These are phyloP conservation scores for Periconia macrospinosa DNA, from an alignment of 2,329 filamentous ascomycete genomes.

Conservation along the genomic window DNA sequence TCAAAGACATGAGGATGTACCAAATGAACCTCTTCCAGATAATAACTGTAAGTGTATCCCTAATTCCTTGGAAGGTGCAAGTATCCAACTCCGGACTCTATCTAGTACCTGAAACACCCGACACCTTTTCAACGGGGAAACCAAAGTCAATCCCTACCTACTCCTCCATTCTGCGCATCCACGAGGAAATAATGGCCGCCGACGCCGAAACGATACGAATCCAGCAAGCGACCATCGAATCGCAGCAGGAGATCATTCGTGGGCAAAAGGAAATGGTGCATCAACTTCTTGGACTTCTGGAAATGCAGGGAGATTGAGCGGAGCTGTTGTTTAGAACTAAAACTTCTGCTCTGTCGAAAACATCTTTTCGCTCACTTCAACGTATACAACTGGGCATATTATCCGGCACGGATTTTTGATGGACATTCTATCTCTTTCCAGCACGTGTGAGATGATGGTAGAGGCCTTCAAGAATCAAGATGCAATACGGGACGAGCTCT, in stretches of 20 bases:
- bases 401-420: no score
- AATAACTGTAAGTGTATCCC: neutral
- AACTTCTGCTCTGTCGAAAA: no score
- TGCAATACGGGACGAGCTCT: no score
- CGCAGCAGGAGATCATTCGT: constrained; percentile 4
- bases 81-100: neutral
- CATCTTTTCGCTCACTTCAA: no score
- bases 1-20: neutral
- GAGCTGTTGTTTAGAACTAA: no score
- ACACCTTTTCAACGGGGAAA: neutral
- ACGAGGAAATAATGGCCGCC: constrained; percentile 4
- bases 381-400: no score
- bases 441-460: no score
- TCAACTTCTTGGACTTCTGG: neutral
- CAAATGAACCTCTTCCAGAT: neutral
- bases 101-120: neutral
- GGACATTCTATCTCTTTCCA: no score
- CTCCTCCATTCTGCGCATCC: neutral
- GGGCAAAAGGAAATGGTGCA: constrained; percentile 1
- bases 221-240: constrained; percentile 3
- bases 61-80: neutral
- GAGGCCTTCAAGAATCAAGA: no score
- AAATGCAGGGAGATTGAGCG: neutral
- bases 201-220: constrained; percentile 4
- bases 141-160: neutral